Evolutionary conservation across 805 yeast species (phyloP).

Genomic region (Wickerhamomyces queroliae): DNA sequence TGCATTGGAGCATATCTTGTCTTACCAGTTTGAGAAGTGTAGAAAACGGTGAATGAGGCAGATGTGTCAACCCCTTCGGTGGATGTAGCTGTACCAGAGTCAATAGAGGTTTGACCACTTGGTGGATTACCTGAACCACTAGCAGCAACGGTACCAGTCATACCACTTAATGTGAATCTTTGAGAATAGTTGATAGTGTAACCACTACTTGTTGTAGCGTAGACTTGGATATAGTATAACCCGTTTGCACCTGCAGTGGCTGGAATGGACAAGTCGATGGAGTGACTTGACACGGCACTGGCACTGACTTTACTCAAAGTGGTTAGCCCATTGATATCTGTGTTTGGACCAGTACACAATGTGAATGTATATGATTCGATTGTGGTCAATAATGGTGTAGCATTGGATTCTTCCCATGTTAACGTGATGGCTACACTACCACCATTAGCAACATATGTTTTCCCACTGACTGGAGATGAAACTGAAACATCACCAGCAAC

Average conservation of each 20-base stretch:
- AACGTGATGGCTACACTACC: constrained; percentile 24
- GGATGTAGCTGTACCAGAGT: constrained; percentile 28
- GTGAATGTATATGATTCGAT: constrained; percentile 42
- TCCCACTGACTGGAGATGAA: constrained; percentile 19
- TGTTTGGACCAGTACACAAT: constrained; percentile 69
- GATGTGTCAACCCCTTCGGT: constrained; percentile 35
- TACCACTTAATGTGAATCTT: constrained; percentile 59
- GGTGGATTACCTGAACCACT: constrained; percentile 43
- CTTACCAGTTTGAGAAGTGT: constrained; percentile 72
- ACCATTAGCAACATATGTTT: constrained; percentile 15
- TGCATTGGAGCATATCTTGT: constrained; percentile 93
- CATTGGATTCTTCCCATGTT: constrained; percentile 53
- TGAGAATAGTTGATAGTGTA: constrained; percentile 61
- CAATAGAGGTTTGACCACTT: constrained; percentile 29
- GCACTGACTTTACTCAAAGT: constrained; percentile 25
- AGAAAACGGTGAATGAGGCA: constrained; percentile 63
- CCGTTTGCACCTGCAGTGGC: constrained; percentile 55
- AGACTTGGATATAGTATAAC: constrained; percentile 64
- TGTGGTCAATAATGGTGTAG: constrained; percentile 37
- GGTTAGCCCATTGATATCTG: constrained; percentile 36
- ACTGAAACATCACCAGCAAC: constrained; percentile 23
- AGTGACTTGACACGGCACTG: constrained; percentile 23
- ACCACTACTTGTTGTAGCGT: constrained; percentile 34
- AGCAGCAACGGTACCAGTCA: constrained; percentile 55
- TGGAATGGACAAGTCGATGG: constrained; percentile 36